Conservation (phyloP, 129 eudicot genomes). For the Artemisia tridentata region DNA sequence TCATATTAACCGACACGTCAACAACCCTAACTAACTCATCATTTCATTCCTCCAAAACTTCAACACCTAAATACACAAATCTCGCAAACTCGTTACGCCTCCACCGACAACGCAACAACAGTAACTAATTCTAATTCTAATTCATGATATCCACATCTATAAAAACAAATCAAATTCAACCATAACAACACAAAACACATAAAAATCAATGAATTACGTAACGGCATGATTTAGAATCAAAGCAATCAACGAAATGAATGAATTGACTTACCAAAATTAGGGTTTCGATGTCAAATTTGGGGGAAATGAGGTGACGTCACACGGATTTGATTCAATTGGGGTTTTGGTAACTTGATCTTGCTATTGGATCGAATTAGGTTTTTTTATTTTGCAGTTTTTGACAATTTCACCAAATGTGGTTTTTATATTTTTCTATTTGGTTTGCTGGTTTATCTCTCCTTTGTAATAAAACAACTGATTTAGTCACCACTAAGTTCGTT, state of each 20-base stretch:
- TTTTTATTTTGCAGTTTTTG: constrained; percentile 18
- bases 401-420: not conserved
- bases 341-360: constrained; percentile 30
- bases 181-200: constrained; percentile 17
- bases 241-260: constrained; percentile 1
- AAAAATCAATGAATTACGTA: not conserved
- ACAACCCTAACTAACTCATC: constrained; percentile 9
- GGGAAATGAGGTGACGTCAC: constrained; percentile 17
- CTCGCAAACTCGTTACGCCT: not conserved
- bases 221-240: not conserved
- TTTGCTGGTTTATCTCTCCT: no score
- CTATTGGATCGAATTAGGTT: no score
- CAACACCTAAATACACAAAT: not conserved
- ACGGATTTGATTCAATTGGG: constrained; percentile 29
- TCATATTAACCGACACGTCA: not conserved
- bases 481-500: no score
- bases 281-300: constrained; percentile 23
- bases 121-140: constrained; percentile 21
- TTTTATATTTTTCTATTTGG: no score
- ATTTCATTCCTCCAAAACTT: constrained; percentile 16
- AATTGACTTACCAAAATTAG: constrained; percentile 40
- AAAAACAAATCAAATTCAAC: constrained; percentile 22
- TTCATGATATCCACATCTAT: constrained; percentile 5
- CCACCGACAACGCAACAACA: not conserved
- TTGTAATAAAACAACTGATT: no score